A percentile compares a stretch with the other conserved stretches of the same genome.
phyloP scores from a whole-genome alignment of 2,329 filamentous ascomycete genomes.

The Fusarium annulatum region DNA sequence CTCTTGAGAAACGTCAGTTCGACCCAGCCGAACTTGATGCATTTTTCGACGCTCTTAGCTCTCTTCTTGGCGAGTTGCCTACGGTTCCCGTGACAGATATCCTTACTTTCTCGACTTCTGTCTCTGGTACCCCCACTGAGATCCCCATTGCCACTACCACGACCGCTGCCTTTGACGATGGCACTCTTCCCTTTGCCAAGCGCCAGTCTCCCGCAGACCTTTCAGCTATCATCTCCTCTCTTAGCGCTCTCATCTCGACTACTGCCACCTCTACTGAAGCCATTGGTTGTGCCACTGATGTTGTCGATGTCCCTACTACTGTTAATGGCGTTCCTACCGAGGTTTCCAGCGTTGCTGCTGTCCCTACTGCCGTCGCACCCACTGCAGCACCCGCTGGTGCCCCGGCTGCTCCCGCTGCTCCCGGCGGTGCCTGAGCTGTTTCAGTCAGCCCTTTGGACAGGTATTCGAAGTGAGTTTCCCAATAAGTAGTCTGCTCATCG shows the following conservation, averaged over 20 bases:
- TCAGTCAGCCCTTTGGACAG: fast-evolving
- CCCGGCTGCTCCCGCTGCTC: background rate
- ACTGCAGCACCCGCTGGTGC: background rate
- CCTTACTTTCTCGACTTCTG: background rate
- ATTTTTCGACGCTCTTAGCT: background rate
- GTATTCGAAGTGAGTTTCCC: background rate
- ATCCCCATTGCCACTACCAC: background rate
- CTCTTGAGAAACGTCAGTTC: background rate
- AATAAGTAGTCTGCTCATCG: background rate
- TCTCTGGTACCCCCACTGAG: conserved; percentile 3
- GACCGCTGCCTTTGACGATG: background rate
- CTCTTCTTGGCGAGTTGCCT: background rate
- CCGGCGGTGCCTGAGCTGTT: background rate
- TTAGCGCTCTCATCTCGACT: background rate
- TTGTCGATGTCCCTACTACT: background rate
- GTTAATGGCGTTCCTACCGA: background rate
- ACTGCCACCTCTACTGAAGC: background rate
- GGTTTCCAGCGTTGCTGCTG: background rate
- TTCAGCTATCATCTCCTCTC: background rate
- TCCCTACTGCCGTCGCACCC: background rate
- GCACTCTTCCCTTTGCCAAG: background rate
- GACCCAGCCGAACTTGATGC: fast-evolving
- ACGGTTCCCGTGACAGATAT: background rate
- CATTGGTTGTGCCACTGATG: background rate
- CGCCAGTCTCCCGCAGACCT: background rate